These are phyloP conservation scores for Aspergillus niger DNA, from an alignment of 2,329 filamentous ascomycete genomes.

Conservation along the genomic window DNA sequence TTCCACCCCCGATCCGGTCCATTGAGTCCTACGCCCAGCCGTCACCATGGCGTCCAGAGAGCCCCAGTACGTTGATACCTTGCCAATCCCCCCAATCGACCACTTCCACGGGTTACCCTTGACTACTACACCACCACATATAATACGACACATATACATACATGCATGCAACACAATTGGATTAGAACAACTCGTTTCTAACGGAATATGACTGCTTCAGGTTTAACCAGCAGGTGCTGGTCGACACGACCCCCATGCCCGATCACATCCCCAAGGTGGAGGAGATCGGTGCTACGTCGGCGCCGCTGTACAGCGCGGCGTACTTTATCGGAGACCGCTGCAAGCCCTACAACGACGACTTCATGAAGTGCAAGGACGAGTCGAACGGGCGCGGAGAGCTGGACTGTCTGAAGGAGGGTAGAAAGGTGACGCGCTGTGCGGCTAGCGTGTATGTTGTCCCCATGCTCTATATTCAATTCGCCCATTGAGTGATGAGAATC, in stretches of 20 bases:
- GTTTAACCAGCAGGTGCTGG: conserved; percentile 90
- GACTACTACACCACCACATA: neutral
- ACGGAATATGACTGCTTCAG: conserved; percentile 52
- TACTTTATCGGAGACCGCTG: conserved; percentile 98
- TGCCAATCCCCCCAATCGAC: neutral
- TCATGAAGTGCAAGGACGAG: conserved; percentile 99
- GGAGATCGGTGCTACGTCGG: conserved; percentile 91
- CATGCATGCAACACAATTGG: neutral
- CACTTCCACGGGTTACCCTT: neutral
- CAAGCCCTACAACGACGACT: conserved; percentile 96
- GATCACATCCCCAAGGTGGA: conserved; percentile 87
- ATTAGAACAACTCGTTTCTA: neutral
- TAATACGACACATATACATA: neutral
- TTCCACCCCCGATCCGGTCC: conserved; percentile 3
- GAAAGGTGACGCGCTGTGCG: conserved; percentile 94
- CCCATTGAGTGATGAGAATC: no score
- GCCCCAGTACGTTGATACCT: conserved; percentile 19
- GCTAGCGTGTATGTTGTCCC: conserved; percentile 84
- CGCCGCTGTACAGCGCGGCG: conserved; percentile 84
- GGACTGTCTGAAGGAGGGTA: conserved; percentile 93
- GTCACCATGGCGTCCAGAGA: conserved; percentile 26
- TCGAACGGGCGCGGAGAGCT: conserved; percentile 86
- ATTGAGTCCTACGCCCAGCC: conserved; percentile 5
- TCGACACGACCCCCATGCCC: conserved; percentile 95
- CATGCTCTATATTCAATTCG: neutral